These are phyloP conservation scores for Piloderma croceum DNA, from an alignment of 768 basidiomycete species.

Conservation along the genomic window DNA sequence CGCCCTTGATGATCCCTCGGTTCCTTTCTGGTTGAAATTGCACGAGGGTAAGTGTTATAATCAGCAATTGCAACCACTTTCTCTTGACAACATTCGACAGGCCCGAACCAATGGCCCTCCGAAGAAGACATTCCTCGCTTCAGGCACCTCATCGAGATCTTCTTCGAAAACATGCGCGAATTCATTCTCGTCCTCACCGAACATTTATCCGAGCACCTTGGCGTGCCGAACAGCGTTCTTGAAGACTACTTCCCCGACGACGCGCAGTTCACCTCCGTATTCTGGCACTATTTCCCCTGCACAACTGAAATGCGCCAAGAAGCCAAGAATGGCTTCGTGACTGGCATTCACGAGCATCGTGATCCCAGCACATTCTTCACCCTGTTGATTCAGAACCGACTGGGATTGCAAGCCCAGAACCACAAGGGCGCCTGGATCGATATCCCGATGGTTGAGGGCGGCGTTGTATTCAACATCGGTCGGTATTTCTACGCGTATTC, in stretches of 20 bases:
- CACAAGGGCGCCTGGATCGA: constrained; percentile 25
- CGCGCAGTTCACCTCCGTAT: constrained; percentile 23
- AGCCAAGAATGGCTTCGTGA: constrained; percentile 22
- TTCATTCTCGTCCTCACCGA: constrained; percentile 25
- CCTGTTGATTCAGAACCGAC: constrained; percentile 25
- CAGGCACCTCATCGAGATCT: constrained; percentile 20
- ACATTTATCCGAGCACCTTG: constrained; percentile 23
- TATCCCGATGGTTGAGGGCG: constrained; percentile 23
- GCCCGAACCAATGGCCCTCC: constrained; percentile 27
- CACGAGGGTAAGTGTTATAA: constrained; percentile 22
- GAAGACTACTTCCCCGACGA: constrained; percentile 21
- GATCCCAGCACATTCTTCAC: constrained; percentile 28
- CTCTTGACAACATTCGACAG: constrained; percentile 8
- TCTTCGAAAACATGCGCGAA: constrained; percentile 21
- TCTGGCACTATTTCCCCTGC: constrained; percentile 28
- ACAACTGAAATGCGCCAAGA: constrained; percentile 14
- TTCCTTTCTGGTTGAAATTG: constrained; percentile 25
- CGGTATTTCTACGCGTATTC: constrained; percentile 1
- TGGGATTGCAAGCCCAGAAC: constrained; percentile 27
- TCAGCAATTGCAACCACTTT: background rate
- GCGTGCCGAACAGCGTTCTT: constrained; percentile 15
- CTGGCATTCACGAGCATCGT: constrained; percentile 29
- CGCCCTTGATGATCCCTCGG: constrained; percentile 11
- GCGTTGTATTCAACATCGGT: constrained; percentile 29
- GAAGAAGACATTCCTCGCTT: constrained; percentile 23